These are phyloP conservation scores for Stagonosporopsis vannaccii DNA, from an alignment of 2,329 filamentous ascomycete genomes.

Conservation along the genomic window DNA sequence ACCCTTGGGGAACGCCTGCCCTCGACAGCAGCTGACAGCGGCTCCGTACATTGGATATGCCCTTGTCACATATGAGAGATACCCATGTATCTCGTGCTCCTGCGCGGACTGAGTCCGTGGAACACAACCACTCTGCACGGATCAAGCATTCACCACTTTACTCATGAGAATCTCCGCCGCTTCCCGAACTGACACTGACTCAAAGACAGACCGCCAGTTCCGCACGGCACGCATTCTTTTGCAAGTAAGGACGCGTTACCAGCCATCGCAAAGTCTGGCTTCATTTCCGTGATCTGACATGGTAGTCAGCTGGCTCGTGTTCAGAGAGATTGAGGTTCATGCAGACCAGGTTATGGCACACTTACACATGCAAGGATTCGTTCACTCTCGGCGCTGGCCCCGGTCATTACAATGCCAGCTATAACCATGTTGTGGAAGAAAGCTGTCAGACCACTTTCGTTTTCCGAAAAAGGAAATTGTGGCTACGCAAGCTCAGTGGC, in stretches of 20 bases:
- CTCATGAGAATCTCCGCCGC: background rate
- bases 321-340: conserved; percentile 11
- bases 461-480: background rate
- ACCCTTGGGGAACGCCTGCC: conserved; percentile 6
- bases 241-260: conserved; percentile 6
- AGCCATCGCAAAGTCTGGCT: background rate
- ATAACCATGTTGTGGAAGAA: conserved; percentile 5
- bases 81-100: background rate
- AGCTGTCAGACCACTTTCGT: conserved; percentile 3
- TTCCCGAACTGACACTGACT: conserved; percentile 11
- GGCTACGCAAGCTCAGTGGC: background rate
- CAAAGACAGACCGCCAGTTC: conserved; percentile 3
- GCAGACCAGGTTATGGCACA: conserved; percentile 1
- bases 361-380: conserved; percentile 9
- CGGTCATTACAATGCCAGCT: background rate
- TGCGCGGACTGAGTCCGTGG: background rate
- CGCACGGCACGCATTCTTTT: conserved; percentile 4
- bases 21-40: conserved; percentile 16
- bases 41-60: conserved; percentile 1
- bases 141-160: background rate
- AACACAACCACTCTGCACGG: background rate
- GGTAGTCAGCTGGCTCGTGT: conserved; percentile 7
- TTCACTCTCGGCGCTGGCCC: background rate
- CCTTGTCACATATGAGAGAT: background rate
- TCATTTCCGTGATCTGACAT: background rate